phyloP scores from a whole-genome alignment of 1,284 basidiomycete genomes.

The Wallemia hederae region DNA sequence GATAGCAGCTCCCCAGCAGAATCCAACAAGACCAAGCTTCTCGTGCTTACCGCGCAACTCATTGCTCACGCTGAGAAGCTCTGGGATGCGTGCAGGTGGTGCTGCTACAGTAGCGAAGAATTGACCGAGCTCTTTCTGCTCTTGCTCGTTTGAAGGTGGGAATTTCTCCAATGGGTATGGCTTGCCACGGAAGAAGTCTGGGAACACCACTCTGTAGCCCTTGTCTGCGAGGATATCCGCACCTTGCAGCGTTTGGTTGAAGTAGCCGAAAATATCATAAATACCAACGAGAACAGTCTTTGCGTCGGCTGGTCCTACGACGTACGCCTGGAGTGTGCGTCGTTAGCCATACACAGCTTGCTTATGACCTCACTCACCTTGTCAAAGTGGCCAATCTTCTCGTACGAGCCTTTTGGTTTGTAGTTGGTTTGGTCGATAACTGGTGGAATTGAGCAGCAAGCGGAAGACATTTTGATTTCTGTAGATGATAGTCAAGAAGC shows the following conservation, averaged over 20 bases:
- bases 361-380: too few species aligned
- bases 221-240: constrained; percentile 29
- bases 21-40: constrained; percentile 7
- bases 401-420: constrained; percentile 23
- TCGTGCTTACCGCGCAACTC: constrained; percentile 17
- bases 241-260: constrained; percentile 14
- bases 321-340: too few species aligned
- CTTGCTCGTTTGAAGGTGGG: constrained; percentile 25
- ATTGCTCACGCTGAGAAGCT: constrained; percentile 22
- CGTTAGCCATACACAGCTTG: too few species aligned
- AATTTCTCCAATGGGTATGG: constrained; percentile 25
- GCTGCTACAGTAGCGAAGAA: constrained; percentile 22
- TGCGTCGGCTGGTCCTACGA: constrained; percentile 23
- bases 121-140: constrained; percentile 19
- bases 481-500: too few species aligned
- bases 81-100: constrained; percentile 17
- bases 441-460: constrained; percentile 21
- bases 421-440: constrained; percentile 22
- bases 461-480: not conserved
- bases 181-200: constrained; percentile 29
- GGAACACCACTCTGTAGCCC: constrained; percentile 29
- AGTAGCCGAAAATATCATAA: constrained; percentile 34
- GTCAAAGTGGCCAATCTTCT: constrained; percentile 19
- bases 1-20: constrained; percentile 25
- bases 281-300: constrained; percentile 27